Evolutionary conservation across 306 rosid genomes (phyloP).

Genomic region (Malus sylvestris): DNA sequence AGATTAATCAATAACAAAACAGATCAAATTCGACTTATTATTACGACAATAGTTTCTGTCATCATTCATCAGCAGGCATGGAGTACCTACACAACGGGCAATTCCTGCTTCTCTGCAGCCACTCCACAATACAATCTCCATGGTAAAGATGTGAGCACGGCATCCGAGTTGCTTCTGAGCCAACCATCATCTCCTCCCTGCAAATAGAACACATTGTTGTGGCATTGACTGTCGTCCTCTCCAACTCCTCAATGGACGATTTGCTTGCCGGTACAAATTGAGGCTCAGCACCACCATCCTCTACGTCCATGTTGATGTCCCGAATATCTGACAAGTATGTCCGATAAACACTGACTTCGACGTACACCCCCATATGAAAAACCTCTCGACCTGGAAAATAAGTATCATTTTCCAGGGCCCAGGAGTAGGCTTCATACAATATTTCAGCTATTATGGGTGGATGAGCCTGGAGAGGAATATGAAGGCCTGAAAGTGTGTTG

Average conservation of each 20-base stretch:
- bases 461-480: not conserved
- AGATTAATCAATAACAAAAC: not conserved
- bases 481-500: not conserved
- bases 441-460: not conserved
- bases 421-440: not conserved
- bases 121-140: not conserved
- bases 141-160: not conserved
- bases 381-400: not conserved
- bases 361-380: not conserved
- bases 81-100: not conserved
- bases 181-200: not conserved
- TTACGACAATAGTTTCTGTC: not conserved
- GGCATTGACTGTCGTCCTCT: not conserved
- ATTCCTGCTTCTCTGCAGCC: not conserved
- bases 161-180: not conserved
- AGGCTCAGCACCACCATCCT: not conserved
- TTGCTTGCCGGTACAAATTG: not conserved
- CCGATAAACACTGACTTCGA: not conserved
- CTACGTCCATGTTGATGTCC: not conserved
- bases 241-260: not conserved
- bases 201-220: not conserved
- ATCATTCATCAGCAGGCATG: not conserved
- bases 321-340: not conserved
- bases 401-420: not conserved
- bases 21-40: not conserved